A percentile compares a stretch with the other conserved stretches of the same genome.
These are phyloP conservation scores for Zygosaccharomyces sapae DNA, from an alignment of 1,139 yeast genomes.

Conservation along the genomic window DNA sequence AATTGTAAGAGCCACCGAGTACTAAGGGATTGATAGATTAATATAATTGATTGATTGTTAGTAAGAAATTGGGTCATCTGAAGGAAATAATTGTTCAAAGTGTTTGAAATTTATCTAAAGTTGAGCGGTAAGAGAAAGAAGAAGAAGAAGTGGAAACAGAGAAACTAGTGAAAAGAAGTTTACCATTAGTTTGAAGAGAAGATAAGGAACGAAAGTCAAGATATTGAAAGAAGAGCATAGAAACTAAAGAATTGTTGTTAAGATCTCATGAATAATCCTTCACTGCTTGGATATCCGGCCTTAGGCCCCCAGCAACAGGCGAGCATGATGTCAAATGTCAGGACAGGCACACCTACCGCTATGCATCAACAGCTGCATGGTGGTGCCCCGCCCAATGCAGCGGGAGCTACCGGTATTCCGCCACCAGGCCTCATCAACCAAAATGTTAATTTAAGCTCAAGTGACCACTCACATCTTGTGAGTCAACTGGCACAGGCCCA, in stretches of 20 bases:
- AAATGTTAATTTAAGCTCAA: constrained; percentile 9
- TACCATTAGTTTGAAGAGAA: background rate
- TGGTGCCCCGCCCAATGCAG: constrained; percentile 11
- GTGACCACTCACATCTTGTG: constrained; percentile 15
- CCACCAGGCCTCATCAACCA: constrained; percentile 23
- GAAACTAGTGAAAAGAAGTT: background rate
- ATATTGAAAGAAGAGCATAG: background rate
- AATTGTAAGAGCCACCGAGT: background rate
- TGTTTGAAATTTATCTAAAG: background rate
- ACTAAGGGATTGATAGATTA: background rate
- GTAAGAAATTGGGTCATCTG: background rate
- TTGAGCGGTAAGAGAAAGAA: constrained; percentile 4
- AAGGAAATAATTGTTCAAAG: background rate
- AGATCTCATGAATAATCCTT: constrained; percentile 16
- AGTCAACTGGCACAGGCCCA: constrained; percentile 13
- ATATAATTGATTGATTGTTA: background rate
- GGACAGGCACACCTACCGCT: constrained; percentile 14
- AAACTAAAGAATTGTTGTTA: background rate
- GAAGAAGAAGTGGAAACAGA: background rate
- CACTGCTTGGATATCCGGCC: constrained; percentile 17
- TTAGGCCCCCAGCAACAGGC: constrained; percentile 18
- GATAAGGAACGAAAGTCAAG: background rate
- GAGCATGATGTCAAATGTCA: constrained; percentile 13
- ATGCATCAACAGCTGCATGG: constrained; percentile 15
- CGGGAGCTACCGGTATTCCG: constrained; percentile 14